Evolutionary conservation across 192 early-diverging fungal species (phyloP).

Genomic region (Borealophlyctis nickersoniae): DNA sequence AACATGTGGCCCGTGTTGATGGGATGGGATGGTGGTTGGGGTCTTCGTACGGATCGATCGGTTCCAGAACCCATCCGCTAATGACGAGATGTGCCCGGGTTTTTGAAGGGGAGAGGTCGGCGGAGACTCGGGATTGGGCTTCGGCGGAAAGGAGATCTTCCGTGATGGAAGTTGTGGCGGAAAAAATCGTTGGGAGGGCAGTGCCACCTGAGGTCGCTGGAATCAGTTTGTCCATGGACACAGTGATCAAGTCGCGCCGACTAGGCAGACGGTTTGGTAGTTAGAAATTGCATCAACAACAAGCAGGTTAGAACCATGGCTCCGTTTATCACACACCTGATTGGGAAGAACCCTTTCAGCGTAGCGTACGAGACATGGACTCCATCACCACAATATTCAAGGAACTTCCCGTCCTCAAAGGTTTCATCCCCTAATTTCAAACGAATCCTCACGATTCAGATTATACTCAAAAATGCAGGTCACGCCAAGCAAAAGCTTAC

Average conservation of each 20-base stretch:
- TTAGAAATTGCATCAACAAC: no score
- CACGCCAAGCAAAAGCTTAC: not conserved
- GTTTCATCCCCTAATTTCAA: slow-evolving; percentile 25
- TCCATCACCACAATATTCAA: slow-evolving; percentile 24
- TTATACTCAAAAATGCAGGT: not conserved
- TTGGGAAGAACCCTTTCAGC: slow-evolving; percentile 15
- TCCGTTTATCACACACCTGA: slow-evolving; percentile 2
- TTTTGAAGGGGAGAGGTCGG: not conserved
- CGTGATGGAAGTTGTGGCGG: slow-evolving; percentile 6
- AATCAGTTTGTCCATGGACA: not conserved
- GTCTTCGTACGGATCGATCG: slow-evolving; percentile 30
- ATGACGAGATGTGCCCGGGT: slow-evolving; percentile 13
- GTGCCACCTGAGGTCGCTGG: not conserved
- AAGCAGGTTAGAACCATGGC: no score
- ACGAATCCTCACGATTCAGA: not conserved
- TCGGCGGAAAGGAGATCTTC: slow-evolving; percentile 9
- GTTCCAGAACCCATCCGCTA: slow-evolving; percentile 23
- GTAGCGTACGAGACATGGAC: slow-evolving; percentile 17
- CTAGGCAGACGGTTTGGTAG: slow-evolving; percentile 10
- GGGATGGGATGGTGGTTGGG: slow-evolving; percentile 26
- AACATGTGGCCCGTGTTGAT: slow-evolving; percentile 20
- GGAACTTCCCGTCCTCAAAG: slow-evolving; percentile 10
- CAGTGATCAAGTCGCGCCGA: slow-evolving; percentile 17
- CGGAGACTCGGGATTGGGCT: not conserved
- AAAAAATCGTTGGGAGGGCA: slow-evolving; percentile 11